Evolutionary conservation across 768 basidiomycete species (phyloP).

Genomic region (Phanerochaete sordida): DNA sequence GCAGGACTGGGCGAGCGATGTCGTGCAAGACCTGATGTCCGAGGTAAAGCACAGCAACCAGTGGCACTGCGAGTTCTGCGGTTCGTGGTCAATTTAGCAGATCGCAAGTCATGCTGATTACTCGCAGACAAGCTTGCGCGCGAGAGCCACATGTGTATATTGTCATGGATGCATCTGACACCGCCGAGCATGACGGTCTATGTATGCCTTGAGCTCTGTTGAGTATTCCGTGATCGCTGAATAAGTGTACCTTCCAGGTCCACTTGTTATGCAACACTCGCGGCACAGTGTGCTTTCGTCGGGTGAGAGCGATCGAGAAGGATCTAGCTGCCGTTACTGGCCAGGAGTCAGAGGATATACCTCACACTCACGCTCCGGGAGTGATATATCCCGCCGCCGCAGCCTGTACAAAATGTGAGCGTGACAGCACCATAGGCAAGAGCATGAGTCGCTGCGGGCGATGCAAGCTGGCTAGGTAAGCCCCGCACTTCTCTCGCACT

Average conservation of each 20-base stretch:
- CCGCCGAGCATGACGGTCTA: constrained; percentile 12
- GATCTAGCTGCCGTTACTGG: constrained; percentile 6
- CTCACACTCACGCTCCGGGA: not conserved
- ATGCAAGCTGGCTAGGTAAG: constrained; percentile 16
- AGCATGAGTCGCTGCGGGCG: constrained; percentile 7
- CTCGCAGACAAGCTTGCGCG: constrained; percentile 15
- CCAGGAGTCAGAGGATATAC: not conserved
- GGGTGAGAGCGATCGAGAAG: not conserved
- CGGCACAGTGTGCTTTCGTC: not conserved
- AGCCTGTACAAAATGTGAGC: constrained; percentile 14
- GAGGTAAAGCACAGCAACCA: not conserved
- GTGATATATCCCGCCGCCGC: constrained; percentile 11
- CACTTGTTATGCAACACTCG: constrained; percentile 17
- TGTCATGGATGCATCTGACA: constrained; percentile 9
- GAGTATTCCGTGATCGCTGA: not conserved
- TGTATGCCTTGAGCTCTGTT: not conserved
- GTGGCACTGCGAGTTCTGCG: constrained; percentile 4
- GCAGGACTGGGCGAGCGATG: not conserved
- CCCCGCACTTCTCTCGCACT: not conserved
- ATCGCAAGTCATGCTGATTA: no score
- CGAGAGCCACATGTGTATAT: constrained; percentile 10
- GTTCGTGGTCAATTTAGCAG: not conserved
- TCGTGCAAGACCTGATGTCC: not conserved
- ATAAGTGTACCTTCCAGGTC: constrained; percentile 2
- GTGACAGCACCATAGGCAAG: constrained; percentile 5